Evolutionary conservation across 192 early-diverging fungal genomes (phyloP).

Genomic region (Mortierella alpina): DNA sequence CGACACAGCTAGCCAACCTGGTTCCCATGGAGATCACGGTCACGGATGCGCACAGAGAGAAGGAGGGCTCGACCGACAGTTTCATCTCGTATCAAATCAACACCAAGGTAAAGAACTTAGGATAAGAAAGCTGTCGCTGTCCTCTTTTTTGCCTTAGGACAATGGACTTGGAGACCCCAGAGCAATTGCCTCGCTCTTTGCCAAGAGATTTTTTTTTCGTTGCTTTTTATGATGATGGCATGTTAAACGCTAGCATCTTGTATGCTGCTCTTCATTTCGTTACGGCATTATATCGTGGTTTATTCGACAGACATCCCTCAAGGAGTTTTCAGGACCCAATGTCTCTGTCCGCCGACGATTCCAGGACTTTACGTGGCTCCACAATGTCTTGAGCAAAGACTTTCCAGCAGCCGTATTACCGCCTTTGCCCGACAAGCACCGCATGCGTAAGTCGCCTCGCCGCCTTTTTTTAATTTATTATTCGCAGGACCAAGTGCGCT

Average conservation of each 20-base stretch:
- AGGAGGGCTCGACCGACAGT: constrained; percentile 84
- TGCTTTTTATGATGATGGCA: not conserved
- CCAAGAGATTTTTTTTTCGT: constrained; percentile 39
- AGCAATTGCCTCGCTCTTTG: not conserved
- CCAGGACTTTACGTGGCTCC: constrained; percentile 95
- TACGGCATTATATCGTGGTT: not conserved
- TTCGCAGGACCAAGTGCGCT: not conserved
- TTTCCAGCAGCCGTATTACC: constrained; percentile 87
- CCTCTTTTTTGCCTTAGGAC: too few relatives aligned
- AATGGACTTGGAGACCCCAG: too few relatives aligned
- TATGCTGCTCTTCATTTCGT: not conserved
- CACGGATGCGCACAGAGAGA: constrained; percentile 87
- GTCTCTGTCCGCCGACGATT: constrained; percentile 87
- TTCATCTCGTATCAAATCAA: constrained; percentile 88
- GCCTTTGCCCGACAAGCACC: constrained; percentile 91
- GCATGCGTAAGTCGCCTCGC: constrained; percentile 70
- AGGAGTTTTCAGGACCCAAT: constrained; percentile 61
- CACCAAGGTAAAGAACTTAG: constrained; percentile 65
- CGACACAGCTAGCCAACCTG: constrained; percentile 27
- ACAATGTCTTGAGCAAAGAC: constrained; percentile 77
- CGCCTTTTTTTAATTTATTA: not conserved
- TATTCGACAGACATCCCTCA: constrained; percentile 67
- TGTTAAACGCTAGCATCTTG: not conserved
- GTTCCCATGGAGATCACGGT: constrained; percentile 72
- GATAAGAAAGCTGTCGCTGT: too few relatives aligned